Evolutionary conservation across 768 basidiomycete genomes (phyloP).

Genomic region (Macrolepiota dolichaula): DNA sequence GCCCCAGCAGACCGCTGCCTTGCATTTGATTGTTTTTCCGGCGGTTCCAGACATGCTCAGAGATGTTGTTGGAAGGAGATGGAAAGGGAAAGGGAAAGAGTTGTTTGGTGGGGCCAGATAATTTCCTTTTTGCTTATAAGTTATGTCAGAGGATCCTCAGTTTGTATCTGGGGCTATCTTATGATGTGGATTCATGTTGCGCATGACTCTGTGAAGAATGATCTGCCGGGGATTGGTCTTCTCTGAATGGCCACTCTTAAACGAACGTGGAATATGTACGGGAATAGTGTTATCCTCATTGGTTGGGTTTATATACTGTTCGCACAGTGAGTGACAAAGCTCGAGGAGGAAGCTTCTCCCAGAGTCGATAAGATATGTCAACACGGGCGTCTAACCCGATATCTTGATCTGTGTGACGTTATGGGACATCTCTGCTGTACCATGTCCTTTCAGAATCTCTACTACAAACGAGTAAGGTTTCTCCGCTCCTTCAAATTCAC

Average conservation of each 20-base stretch:
- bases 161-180: neutral
- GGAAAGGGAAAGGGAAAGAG: conserved; percentile 17
- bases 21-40: conserved; percentile 82
- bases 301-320: neutral
- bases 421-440: neutral
- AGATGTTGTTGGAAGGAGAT: conserved; percentile 17
- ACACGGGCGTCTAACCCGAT: neutral
- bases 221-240: conserved; percentile 3
- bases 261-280: neutral
- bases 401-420: conserved; percentile 2
- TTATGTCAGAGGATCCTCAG: neutral
- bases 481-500: neutral
- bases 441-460: conserved; percentile 81
- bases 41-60: conserved; percentile 65
- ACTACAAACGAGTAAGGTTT: conserved; percentile 76
- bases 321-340: neutral
- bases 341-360: neutral
- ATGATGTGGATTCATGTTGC: conserved; percentile 4
- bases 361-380: conserved; percentile 2
- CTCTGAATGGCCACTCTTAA: neutral
- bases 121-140: conserved; percentile 7
- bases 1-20: conserved; percentile 95
- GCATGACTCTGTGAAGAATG: conserved; percentile 7
- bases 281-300: neutral
- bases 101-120: conserved; percentile 10